phyloP scores from a whole-genome alignment of 2,329 filamentous ascomycete genomes.

The Pseudofabraea citricarpa region DNA sequence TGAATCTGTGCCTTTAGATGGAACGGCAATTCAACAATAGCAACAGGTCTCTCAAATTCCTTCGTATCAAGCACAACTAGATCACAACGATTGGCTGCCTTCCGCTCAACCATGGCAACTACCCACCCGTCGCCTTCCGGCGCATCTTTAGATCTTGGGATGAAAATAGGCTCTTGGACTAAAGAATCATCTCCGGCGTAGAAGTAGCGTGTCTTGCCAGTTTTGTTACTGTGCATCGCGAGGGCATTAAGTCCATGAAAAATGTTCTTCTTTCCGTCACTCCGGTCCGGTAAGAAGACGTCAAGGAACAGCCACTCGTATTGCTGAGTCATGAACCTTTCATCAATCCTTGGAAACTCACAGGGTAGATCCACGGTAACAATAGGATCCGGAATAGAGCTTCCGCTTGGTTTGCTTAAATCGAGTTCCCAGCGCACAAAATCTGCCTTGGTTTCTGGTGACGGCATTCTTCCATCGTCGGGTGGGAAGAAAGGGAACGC shows the following conservation, averaged over 20 bases:
- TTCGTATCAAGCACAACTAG: constrained; percentile 30
- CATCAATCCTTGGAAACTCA: constrained; percentile 41
- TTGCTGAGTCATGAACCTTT: constrained; percentile 33
- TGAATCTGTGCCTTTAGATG: constrained; percentile 24
- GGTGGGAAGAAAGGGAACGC: constrained; percentile 33
- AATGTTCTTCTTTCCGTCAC: constrained; percentile 29
- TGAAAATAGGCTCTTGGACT: constrained; percentile 50
- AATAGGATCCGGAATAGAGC: constrained; percentile 24
- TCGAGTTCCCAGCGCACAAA: constrained; percentile 38
- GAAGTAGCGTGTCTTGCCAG: constrained; percentile 26
- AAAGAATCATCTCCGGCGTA: constrained; percentile 34
- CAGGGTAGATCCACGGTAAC: constrained; percentile 32
- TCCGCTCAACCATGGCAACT: constrained; percentile 23
- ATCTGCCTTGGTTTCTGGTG: constrained; percentile 33
- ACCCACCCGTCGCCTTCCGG: constrained; percentile 27
- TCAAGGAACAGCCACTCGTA: constrained; percentile 36
- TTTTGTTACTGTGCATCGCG: constrained; percentile 9
- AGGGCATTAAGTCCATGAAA: constrained; percentile 10
- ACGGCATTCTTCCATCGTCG: constrained; percentile 24
- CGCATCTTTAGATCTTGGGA: constrained; percentile 34
- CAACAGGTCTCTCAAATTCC: constrained; percentile 26
- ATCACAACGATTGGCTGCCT: constrained; percentile 30
- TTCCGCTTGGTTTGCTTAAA: constrained; percentile 21
- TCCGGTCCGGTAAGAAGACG: constrained; percentile 29
- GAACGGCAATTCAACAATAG: constrained; percentile 26